Conservation (phyloP, 148 eudicot species). For the Vaccinium corymbosum region DNA sequence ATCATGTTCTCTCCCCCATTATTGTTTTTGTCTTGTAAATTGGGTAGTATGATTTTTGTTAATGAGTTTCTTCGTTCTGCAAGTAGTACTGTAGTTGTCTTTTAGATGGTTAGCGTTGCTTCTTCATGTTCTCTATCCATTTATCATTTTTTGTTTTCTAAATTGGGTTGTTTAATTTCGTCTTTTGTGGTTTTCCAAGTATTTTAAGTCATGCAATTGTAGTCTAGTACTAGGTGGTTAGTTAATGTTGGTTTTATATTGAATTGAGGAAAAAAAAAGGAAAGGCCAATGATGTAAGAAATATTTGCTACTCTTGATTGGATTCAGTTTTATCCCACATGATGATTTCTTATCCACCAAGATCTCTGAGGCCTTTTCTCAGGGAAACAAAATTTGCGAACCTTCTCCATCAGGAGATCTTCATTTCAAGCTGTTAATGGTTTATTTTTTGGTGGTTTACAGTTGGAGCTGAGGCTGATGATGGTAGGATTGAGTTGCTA, state of each 20-base stretch:
- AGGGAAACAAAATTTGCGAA: background rate
- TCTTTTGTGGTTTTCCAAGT: too few relatives aligned
- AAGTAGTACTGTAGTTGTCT: too few relatives aligned
- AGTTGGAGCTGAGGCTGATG: slow-evolving; percentile 83
- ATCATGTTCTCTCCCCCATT: too few relatives aligned
- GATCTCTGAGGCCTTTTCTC: slow-evolving; percentile 5
- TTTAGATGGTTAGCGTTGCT: too few relatives aligned
- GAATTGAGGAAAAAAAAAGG: background rate
- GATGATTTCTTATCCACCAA: slow-evolving; percentile 3
- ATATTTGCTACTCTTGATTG: slow-evolving; percentile 10
- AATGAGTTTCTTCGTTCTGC: too few relatives aligned
- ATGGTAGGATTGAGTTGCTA: slow-evolving; percentile 55
- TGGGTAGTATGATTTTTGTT: too few relatives aligned
- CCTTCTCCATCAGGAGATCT: background rate
- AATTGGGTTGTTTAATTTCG: too few relatives aligned
- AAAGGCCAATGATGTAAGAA: background rate
- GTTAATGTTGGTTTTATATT: background rate
- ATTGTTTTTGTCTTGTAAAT: too few relatives aligned
- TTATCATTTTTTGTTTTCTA: too few relatives aligned
- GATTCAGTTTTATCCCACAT: background rate
- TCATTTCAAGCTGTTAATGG: background rate
- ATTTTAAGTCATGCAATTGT: too few relatives aligned
- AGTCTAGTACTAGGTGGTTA: too few relatives aligned
- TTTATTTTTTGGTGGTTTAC: slow-evolving; percentile 8
- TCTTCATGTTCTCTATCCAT: too few relatives aligned